Percentiles rank a stretch among this genome's conserved stretches.
These are phyloP conservation scores for Wallemia ichthyophaga DNA, from an alignment of 1,284 basidiomycete genomes.

Conservation along the genomic window DNA sequence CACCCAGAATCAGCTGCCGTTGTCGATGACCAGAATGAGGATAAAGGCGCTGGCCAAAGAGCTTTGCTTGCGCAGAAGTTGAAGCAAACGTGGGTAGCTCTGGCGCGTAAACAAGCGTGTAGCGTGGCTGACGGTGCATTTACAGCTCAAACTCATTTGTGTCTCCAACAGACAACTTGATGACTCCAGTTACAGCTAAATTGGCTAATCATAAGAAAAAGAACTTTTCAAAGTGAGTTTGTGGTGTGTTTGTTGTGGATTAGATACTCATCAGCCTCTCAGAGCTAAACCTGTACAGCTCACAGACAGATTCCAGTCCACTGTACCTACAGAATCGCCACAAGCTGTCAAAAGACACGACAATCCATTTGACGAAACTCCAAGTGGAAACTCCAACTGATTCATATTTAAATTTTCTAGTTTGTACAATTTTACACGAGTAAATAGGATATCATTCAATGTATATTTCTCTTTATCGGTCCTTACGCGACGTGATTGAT, in stretches of 20 bases:
- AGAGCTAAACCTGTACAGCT: neutral
- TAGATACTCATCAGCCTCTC: neutral
- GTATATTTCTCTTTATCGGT: no score
- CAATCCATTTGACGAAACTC: neutral
- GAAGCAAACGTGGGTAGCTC: conserved; percentile 41
- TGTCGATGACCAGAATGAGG: conserved; percentile 20
- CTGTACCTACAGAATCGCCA: neutral
- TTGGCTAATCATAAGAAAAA: conserved; percentile 64
- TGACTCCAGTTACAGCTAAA: conserved; percentile 72
- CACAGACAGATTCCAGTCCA: neutral
- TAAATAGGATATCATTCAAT: neutral
- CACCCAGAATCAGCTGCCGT: conserved; percentile 12
- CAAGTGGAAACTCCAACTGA: conserved; percentile 2
- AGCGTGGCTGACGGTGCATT: no score
- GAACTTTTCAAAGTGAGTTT: conserved; percentile 51
- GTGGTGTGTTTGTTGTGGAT: neutral
- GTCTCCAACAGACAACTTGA: conserved; percentile 72
- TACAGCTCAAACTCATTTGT: conserved; percentile 23
- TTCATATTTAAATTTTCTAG: conserved; percentile 5
- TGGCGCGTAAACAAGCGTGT: no score
- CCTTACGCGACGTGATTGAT: no score
- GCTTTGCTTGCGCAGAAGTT: conserved; percentile 63
- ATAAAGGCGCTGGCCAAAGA: conserved; percentile 50
- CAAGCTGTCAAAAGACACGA: neutral
- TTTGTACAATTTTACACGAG: neutral